Evolutionary conservation across 164 flowering plant species (phyloP), one percentile per base, ranked within the genome.

Genomic region (Annona squamosa): DNA sequence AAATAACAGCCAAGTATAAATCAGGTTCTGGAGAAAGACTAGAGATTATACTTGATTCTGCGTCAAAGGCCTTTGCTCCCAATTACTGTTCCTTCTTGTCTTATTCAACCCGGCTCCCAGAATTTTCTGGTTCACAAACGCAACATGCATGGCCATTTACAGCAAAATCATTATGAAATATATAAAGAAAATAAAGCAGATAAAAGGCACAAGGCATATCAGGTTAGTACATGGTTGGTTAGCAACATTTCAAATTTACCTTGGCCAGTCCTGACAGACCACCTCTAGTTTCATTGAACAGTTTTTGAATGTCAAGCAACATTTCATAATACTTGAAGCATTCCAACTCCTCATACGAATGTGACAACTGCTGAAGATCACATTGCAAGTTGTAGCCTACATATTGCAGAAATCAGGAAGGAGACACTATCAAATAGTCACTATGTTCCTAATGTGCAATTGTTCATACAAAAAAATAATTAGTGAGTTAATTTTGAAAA

Each of bases 61-160:
- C 73, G 78, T 85, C 80, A 95, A 77, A 76, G 99, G 99, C 4
- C 99, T 84, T 80, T 88, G 88, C 84, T 95, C 98, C 99, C 99
- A 95, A 72, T 93, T 84, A 83, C 98, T 89, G 76, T 95, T 93
- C 62, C 97, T 84, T 69, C 97, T 89, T 47, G 95, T 90, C 79
- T 93, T 95, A 80, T 91, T 89, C 84, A 95, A 84, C 68, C 97
- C 90, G 72, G 84, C 83, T 61, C 99, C 98, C 77, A 95, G 63
- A 75, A 91, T 83, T 89, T 90, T 91, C 99, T 94, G 79, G 57
- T 45, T 67, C 65, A 65, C 46, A 7, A 67, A 41, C 63, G 67
- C 57, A 74, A 69, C 37, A 37, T n/a, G 37, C 48, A 46, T 72
- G 67, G 0, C 56, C n/a, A 13, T 56, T 56, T 7, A 6, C 12